These are phyloP conservation scores for Tympanopsis confertula DNA, from an alignment of 2,329 filamentous ascomycete species.

Conservation along the genomic window DNA sequence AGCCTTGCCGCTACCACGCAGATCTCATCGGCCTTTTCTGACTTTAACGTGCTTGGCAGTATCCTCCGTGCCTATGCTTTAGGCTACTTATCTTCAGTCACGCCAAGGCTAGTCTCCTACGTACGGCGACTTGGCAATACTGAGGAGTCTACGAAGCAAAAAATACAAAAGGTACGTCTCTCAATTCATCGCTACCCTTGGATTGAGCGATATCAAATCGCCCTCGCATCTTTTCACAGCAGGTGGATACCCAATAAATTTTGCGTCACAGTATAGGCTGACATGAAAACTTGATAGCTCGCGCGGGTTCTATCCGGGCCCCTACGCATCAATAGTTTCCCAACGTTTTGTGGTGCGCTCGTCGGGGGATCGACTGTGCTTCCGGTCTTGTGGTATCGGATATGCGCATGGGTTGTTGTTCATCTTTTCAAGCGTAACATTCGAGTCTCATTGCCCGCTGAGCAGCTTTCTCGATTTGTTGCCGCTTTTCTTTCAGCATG, in stretches of 20 bases:
- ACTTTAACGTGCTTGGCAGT: constrained; percentile 3
- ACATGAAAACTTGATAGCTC: too few species aligned
- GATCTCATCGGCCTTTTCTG: too few species aligned
- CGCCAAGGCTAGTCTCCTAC: constrained; percentile 25
- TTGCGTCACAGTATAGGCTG: too few species aligned
- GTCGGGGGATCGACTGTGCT: constrained; percentile 37
- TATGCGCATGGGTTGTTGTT: neutral
- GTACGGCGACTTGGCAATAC: neutral
- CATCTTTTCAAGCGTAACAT: too few species aligned
- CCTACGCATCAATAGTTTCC: constrained; percentile 31
- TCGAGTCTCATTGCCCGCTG: too few species aligned
- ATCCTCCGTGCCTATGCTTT: constrained; percentile 32
- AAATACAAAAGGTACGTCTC: constrained; percentile 13
- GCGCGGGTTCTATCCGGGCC: constrained; percentile 21
- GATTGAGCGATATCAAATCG: constrained; percentile 8
- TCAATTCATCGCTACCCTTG: neutral
- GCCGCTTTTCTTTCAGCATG: constrained; percentile 6
- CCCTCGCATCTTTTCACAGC: too few species aligned
- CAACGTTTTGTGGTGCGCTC: constrained; percentile 36
- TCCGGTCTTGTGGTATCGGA: constrained; percentile 11
- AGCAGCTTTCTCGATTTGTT: constrained; percentile 7
- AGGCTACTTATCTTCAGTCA: constrained; percentile 31
- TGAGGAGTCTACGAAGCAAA: neutral
- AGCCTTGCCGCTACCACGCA: too few species aligned
- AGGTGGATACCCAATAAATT: too few species aligned